Evolutionary conservation across 2,329 filamentous ascomycete species (phyloP).

Genomic region (Clarireedia sp.): DNA sequence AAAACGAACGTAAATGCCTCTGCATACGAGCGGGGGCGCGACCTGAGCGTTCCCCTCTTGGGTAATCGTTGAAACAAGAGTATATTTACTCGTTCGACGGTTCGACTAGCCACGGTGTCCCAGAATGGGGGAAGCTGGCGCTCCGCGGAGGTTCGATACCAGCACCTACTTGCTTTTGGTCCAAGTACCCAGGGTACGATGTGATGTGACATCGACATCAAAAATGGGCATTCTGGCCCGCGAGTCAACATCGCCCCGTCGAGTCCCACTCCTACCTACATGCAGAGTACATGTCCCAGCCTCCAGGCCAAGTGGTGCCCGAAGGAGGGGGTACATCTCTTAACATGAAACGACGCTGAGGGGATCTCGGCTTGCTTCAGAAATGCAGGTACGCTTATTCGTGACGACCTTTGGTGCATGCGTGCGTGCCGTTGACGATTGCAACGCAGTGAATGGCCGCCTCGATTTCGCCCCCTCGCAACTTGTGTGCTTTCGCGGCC

Average conservation of each 20-base stretch:
- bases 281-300: neutral
- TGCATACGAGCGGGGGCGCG: neutral
- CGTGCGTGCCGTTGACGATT: neutral
- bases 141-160: neutral
- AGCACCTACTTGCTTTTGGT: neutral
- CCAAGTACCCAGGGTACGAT: neutral
- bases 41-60: constrained; percentile 2
- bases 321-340: neutral
- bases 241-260: constrained; percentile 2
- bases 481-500: neutral
- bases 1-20: constrained; percentile 1
- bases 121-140: neutral
- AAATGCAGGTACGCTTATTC: neutral
- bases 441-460: neutral
- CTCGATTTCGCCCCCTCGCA: neutral
- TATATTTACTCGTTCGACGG: neutral
- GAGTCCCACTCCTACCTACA: neutral
- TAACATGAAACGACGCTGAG: constrained; percentile 24
- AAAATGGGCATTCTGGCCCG: neutral
- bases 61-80: neutral
- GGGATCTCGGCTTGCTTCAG: constrained; percentile 21
- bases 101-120: neutral
- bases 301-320: neutral
- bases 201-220: neutral
- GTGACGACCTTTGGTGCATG: neutral